Evolutionary conservation across 768 basidiomycete genomes (phyloP), one percentile per base, ranked within the genome.

Genomic region (Terana coerulea): DNA sequence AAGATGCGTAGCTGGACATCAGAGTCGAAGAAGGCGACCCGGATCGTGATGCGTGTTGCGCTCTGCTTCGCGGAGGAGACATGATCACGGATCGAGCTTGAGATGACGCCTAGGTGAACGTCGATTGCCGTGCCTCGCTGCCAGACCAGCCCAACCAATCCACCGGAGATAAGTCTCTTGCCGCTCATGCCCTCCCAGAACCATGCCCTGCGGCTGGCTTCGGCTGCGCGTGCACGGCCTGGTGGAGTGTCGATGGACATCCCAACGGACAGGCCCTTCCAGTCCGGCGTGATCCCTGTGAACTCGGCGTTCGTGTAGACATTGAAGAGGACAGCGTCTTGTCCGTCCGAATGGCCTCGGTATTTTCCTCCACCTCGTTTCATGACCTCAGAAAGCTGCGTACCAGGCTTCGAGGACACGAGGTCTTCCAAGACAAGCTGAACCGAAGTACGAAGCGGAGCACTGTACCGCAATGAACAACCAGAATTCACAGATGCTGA

Each of bases 11-110:
- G 61, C 59, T 85, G 76, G 0, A 85, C 66, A 10, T 72, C 69
- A 2, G 77, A 65, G 57, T 88, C 84, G 54, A 87, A 86, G 64
- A 90, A 89, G 9, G 74, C 67, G 29, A 88, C 67, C 3, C 76
- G 75, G 11, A 84, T 57, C n/a, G 64, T 63, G 39, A 87, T 65
- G 3, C 63, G 64, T 0, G 70, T 58, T 10, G 52, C 55, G 39
- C 63, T 58, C 8, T 17, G 29, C 29, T 69, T 68, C 2, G 75
- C 73, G 0, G 75, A 72, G 3, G 76, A 72, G 0, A 69, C 69
- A 37, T 85, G 59, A 24, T 85, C 81, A 2, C 54, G 59, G 7
- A 60, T 44, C 9, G 69, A 66, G 40, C 73, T 78, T 1, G 75
- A 67, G 9, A 82, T 62, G 12, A 74, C 70, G 0, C 85, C 86